These are phyloP conservation scores for Soucietia sequanensis DNA, from an alignment of 805 yeast genomes.

Conservation along the genomic window DNA sequence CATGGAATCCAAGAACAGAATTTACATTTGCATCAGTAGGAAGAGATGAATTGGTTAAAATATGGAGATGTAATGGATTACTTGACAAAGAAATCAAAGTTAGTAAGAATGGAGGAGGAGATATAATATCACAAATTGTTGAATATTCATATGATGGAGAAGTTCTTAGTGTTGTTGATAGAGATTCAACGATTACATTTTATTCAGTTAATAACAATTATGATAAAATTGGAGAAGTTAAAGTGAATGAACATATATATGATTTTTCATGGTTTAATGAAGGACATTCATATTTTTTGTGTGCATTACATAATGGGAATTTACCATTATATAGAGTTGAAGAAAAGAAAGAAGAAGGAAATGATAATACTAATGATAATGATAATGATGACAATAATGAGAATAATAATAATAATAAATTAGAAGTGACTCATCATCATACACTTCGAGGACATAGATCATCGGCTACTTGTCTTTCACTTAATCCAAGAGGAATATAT, in stretches of 20 bases:
- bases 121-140: conserved; percentile 18
- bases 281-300: conserved; percentile 27
- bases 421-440: conserved; percentile 8
- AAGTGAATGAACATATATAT: conserved; percentile 28
- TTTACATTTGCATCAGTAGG: conserved; percentile 49
- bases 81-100: conserved; percentile 29
- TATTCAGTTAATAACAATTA: conserved; percentile 32
- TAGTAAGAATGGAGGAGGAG: conserved; percentile 10
- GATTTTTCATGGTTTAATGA: conserved; percentile 48
- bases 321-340: conserved; percentile 23
- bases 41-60: conserved; percentile 42
- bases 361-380: not conserved
- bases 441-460: conserved; percentile 47
- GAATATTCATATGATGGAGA: conserved; percentile 48
- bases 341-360: not conserved
- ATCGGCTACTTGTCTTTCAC: conserved; percentile 42
- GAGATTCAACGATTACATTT: conserved; percentile 35
- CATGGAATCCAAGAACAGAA: conserved; percentile 51
- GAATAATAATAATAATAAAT: conserved; percentile 4
- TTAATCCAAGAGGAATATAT: conserved; percentile 54
- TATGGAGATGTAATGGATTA: conserved; percentile 46
- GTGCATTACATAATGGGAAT: conserved; percentile 50
- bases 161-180: conserved; percentile 43
- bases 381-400: conserved; percentile 6
- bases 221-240: conserved; percentile 20